A percentile compares a stretch with the other conserved stretches of the same genome.
Conservation (phyloP, 805 yeast species). For the Hanseniaspora nectarophila region DNA sequence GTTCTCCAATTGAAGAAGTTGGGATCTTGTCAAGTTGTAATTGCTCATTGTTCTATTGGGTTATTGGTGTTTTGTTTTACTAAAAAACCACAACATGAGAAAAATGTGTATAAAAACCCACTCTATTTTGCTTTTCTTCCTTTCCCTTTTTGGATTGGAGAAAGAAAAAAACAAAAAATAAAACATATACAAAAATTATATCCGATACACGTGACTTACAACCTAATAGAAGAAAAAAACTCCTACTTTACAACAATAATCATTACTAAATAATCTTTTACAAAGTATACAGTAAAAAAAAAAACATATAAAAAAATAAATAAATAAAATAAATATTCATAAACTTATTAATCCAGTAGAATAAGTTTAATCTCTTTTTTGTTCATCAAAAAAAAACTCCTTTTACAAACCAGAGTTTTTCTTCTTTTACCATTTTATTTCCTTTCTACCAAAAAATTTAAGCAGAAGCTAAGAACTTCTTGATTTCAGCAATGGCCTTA, state of each 20-base stretch:
- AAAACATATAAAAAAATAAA: constrained; percentile 6
- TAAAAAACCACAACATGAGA: too few species aligned
- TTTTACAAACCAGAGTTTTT: too few species aligned
- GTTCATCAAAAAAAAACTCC: neutral
- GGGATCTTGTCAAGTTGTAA: constrained; percentile 53
- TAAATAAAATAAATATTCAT: neutral
- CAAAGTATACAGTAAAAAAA: neutral
- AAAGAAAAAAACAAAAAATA: too few species aligned
- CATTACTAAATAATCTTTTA: too few species aligned
- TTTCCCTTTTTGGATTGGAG: neutral
- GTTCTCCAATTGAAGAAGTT: constrained; percentile 57
- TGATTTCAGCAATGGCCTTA: constrained; percentile 90
- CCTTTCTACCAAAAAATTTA: too few species aligned
- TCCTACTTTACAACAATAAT: too few species aligned
- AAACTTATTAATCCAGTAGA: neutral
- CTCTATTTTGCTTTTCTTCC: too few species aligned
- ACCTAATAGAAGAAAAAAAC: too few species aligned
- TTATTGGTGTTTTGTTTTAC: neutral
- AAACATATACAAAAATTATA: too few species aligned
- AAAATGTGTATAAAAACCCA: too few species aligned
- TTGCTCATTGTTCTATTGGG: neutral
- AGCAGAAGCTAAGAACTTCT: constrained; percentile 79
- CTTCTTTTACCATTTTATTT: neutral
- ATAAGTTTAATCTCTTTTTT: neutral
- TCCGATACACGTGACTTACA: neutral